Base-by-base conservation (phyloP, 2,329 filamentous ascomycete species). In the Phoma sp. region DNA sequence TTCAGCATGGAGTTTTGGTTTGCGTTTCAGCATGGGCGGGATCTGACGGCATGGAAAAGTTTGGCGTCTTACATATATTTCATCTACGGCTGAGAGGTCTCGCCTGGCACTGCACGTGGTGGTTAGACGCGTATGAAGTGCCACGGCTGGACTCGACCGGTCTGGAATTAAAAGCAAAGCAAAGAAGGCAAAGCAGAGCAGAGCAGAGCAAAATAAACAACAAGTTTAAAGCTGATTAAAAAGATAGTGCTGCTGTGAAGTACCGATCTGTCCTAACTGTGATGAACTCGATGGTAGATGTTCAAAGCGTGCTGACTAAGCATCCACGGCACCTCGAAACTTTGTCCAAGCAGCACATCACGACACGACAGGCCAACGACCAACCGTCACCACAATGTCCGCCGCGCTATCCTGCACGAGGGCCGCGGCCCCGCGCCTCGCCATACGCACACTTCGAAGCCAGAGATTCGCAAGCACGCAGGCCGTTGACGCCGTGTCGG, bases 331-430 rank as follows among this genome's bases (percentile, higher is more conserved):
- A 50, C 38, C 21, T 57, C 51, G 64, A 69, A 55, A 55, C 64
- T 65, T 70, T 69, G 58, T 55, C 49, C 53, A 62, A 22, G 50
- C 43, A 51, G 32, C 4, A 6, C 22, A 24, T 24, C 22, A 24
- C 6, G 17, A 17, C 59, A 43, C 51, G 54, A 52, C 49, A 47
- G 44, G 43, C 52, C 54, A n/a, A 45, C 49, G 33, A 43, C 40
- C 57, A 57, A 46, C 64, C 45, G 48, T 56, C 53, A 48, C 57
- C 43, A 51, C 63, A 67, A 92, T 91, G 82, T 81, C 84, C 63
- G 80, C 84, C 62, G 77, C 83, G 57, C 70, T 82, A 70, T 77
- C 84, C 51, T 77, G 81, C 41, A 73, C 81, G 77, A 86, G 89
- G 84, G 88, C 89, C 59, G 57, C 61, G 27, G 65, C 59, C 47